Percentiles rank a stretch among this genome's conserved stretches.
Evolutionary conservation across 176 grass and related monocot species (phyloP).

Genomic region (Poa annua): DNA sequence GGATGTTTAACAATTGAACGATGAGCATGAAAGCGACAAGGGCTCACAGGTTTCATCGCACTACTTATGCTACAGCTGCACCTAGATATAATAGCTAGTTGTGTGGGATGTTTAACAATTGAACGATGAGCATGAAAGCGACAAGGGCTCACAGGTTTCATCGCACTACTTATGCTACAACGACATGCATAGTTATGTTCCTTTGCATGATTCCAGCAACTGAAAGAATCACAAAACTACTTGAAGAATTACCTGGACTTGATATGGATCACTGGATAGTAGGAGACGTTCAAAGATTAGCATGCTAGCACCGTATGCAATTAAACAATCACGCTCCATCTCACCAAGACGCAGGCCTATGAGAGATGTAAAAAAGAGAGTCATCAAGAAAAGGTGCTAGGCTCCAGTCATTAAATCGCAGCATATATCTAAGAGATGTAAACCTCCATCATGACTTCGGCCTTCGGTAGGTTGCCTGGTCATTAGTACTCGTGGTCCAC

Average conservation of each 20-base stretch:
- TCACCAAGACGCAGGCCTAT: conserved; percentile 90
- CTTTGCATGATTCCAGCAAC: conserved; percentile 3
- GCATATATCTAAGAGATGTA: conserved; percentile 31
- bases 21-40: conserved; percentile 1
- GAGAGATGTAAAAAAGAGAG: conserved; percentile 12
- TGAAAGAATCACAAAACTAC: conserved; percentile 19
- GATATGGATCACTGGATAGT: conserved; percentile 95
- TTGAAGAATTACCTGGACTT: conserved; percentile 79
- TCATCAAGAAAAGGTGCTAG: conserved; percentile 15
- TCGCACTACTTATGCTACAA: not conserved
- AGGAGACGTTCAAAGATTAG: conserved; percentile 94
- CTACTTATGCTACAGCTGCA: conserved; percentile 13
- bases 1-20: not conserved
- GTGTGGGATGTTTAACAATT: not conserved
- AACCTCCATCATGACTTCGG: conserved; percentile 92
- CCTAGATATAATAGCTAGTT: not conserved
- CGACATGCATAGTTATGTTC: not conserved
- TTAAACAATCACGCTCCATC: conserved; percentile 98
- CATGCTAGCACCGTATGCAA: conserved; percentile 97
- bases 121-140: not conserved
- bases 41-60: not conserved
- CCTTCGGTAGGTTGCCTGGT: conserved; percentile 97
- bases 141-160: conserved; percentile 14
- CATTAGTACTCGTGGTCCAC: conserved; percentile 71
- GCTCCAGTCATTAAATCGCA: not conserved